Evolutionary conservation across 1,284 basidiomycete genomes (phyloP), one percentile per base, ranked within the genome.

Genomic region (Ceratobasidium sp.): DNA sequence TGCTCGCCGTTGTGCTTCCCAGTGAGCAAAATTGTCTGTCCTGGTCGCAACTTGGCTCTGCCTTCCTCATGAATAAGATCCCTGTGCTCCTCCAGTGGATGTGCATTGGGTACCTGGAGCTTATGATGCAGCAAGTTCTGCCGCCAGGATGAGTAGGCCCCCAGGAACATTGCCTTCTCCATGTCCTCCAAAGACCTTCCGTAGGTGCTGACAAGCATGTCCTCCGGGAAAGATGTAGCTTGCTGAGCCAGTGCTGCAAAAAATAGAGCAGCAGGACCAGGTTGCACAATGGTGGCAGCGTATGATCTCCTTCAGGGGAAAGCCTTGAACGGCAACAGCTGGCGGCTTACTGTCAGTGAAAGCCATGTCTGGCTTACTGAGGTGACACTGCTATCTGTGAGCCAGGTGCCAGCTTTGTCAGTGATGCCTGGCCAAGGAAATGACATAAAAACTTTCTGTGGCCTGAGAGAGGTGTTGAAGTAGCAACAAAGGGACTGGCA

Each of bases 341-440:
- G n/a, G 7, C 39, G 63, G 39, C 47, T 65, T 15, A 15, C 13
- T 2, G 37, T 42, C 5, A 65, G 17, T 7, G 23, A 28, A 26
- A 56, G 31, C 26, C 26, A 26, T 11, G 8, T 13, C 47, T n/a
- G 47, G n/a, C 26, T 28, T 8, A 35, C 54, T 7, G 4, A 23
- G 2, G 54, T 23, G 13, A 10, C 28, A 23, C 60, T 17, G 6
- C 10, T 17, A 4, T 45, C 23, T 15, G 42, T 33, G 17, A 65
- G 42, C 23, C 47, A 15, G 1, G 0, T 26, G 1, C 63, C 42
- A 1, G 28, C 15, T 20, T 28, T 3, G 42, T 65, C 63, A 17
- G 39, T 65, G 42, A 65, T 2, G 15, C 63, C 63, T 4, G 42
- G 42, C 63, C 63, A 65, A 5, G 63, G 63, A 11, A 49, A 65